Base-by-base conservation (phyloP, 169 alveolate genomes). In the Eimeria praecox region DNA sequence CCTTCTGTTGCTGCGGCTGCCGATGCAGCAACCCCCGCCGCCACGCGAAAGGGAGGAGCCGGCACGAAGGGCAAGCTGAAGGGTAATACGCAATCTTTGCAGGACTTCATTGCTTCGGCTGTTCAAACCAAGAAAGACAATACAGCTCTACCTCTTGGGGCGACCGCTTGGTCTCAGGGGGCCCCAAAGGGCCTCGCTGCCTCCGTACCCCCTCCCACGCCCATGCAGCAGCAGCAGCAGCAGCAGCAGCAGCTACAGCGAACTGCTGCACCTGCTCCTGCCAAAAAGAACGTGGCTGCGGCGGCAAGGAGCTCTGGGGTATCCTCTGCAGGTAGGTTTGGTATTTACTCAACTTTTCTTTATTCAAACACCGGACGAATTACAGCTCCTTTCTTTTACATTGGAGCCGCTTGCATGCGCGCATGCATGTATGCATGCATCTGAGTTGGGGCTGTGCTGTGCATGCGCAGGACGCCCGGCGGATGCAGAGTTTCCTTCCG, bases 121-220 rank as follows among this genome's bases (percentile, higher is more conserved):
- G 66, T 73, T 18, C 73, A 44, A 24, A 82, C 49, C 90, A 82
- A 82, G 71, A 82, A 52, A 44, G 90, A 82, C 71, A 62, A 62
- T n/a, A 30, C 71, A 33, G 38, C 90, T 20, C 46, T 82, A 30
- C 90, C 90, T 22, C 49, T 82, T 69, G 90, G 90, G 52, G 90
- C 49, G 46, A 82, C 90, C 3, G 90, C 90, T 46, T 82, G 90
- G 90, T 56, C 90, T 24, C 90, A 82, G 46, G 90, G 90, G 90
- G 90, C 90, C 52, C 90, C 90, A n/a, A 82, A 82, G 71, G 90
- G 90, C 90, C 90, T 82, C 27, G 90, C 90, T 52, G 90, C 90
- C 12, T 35, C 90, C 3, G 46, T 52, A n/a, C 71, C 90, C 44
- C 42, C 90, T 4, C 71, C 71, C 44, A 49, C 44, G 14, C 90